phyloP scores from a whole-genome alignment of 768 basidiomycete species.

The Trametes cinnabarina region DNA sequence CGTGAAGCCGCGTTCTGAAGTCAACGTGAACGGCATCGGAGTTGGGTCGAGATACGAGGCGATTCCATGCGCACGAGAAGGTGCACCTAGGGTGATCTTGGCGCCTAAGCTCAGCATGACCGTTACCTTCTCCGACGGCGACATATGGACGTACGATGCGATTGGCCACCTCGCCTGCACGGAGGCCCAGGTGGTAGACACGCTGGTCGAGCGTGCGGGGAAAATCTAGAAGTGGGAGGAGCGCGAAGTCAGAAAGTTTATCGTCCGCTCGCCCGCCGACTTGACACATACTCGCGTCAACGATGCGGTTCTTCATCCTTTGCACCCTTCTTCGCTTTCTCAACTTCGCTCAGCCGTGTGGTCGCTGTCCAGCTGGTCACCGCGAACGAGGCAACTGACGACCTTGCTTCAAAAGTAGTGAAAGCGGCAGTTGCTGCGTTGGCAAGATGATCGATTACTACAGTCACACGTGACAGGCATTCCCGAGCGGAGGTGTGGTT shows the following conservation, averaged over 20 bases:
- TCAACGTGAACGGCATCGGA: slow-evolving; percentile 58
- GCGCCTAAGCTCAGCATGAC: neutral
- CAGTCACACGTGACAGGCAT: slow-evolving; percentile 15
- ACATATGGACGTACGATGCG: slow-evolving; percentile 53
- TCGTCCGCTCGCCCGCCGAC: neutral
- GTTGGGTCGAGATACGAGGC: slow-evolving; percentile 59
- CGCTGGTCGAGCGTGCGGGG: slow-evolving; percentile 70
- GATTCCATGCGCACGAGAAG: slow-evolving; percentile 61
- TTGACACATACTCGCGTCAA: slow-evolving; percentile 19
- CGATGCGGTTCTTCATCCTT: slow-evolving; percentile 14
- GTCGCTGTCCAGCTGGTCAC: slow-evolving; percentile 1
- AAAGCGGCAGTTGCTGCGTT: neutral
- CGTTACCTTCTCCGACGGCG: slow-evolving; percentile 1
- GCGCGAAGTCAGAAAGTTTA: slow-evolving; percentile 9
- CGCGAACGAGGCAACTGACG: slow-evolving; percentile 1
- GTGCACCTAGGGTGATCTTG: slow-evolving; percentile 74
- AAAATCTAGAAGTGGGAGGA: slow-evolving; percentile 53
- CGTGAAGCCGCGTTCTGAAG: slow-evolving; percentile 71
- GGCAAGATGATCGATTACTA: slow-evolving; percentile 7
- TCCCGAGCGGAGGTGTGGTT: neutral
- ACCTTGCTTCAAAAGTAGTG: slow-evolving; percentile 1
- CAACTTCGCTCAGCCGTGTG: neutral
- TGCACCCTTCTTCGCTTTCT: neutral
- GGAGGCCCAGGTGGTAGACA: slow-evolving; percentile 77
- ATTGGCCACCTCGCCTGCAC: slow-evolving; percentile 77